Percentiles rank a stretch among this genome's conserved stretches.
phyloP scores from a whole-genome alignment of 129 eudicot genomes.

The Centrapalus pauciflorus region DNA sequence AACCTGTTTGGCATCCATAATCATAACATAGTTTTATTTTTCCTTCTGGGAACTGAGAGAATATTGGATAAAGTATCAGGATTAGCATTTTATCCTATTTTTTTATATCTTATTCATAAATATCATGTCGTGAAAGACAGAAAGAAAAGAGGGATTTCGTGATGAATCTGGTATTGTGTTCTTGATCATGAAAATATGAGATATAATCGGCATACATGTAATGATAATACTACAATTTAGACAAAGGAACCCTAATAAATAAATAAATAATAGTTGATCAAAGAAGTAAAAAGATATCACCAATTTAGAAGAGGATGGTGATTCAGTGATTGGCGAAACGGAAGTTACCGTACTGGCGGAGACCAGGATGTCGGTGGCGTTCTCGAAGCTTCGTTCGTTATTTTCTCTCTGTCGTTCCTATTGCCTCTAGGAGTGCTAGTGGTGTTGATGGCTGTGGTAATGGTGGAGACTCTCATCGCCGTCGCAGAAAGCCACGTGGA shows the following conservation, averaged over 20 bases:
- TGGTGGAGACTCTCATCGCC: slow-evolving; percentile 27
- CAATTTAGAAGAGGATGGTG: slow-evolving; percentile 16
- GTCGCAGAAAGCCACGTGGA: slow-evolving; percentile 69
- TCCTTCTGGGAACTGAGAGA: no score
- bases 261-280: neutral
- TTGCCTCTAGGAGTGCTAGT: slow-evolving; percentile 24
- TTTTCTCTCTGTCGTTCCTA: slow-evolving; percentile 61
- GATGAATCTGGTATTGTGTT: neutral
- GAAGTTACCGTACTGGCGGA: slow-evolving; percentile 68
- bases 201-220: neutral
- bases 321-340: slow-evolving; percentile 47
- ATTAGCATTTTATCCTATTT: no score
- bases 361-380: slow-evolving; percentile 76
- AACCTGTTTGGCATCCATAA: no score
- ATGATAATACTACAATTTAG: neutral
- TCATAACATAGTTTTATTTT: no score
- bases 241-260: slow-evolving; percentile 3
- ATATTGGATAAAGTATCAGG: no score
- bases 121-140: neutral
- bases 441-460: slow-evolving; percentile 10
- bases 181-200: neutral
- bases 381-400: slow-evolving; percentile 70
- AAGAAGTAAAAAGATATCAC: neutral
- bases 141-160: neutral
- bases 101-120: no score